Percentiles rank a stretch among this genome's conserved stretches.
These are phyloP conservation scores for Staphylotrichum tortipilum DNA, from an alignment of 495 filamentous ascomycete genomes.

Conservation along the genomic window DNA sequence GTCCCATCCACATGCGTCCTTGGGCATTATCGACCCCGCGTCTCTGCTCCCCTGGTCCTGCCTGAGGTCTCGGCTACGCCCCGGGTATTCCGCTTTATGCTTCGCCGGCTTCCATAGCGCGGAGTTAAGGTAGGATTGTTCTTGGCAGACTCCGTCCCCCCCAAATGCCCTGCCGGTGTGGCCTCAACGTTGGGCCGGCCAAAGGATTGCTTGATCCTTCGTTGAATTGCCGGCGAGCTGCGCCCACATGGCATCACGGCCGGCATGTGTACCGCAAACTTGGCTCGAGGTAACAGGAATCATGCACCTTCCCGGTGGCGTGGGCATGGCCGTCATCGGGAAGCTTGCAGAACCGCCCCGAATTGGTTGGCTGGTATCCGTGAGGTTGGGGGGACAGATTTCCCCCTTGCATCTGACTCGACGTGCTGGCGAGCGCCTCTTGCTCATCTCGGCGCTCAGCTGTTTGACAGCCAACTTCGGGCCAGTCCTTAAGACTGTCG, in stretches of 20 bases:
- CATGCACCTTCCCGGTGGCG: not conserved
- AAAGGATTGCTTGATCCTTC: not conserved
- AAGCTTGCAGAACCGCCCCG: not conserved
- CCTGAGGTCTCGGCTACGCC: not conserved
- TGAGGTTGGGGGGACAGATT: not conserved
- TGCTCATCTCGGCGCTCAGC: too few species aligned
- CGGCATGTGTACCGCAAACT: not conserved
- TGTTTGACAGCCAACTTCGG: too few species aligned
- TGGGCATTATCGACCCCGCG: not conserved
- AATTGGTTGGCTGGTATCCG: not conserved
- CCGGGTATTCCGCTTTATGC: too few species aligned
- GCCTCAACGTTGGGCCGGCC: too few species aligned
- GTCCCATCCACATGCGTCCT: not conserved
- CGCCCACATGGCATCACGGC: not conserved
- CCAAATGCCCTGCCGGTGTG: too few species aligned
- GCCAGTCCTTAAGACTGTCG: too few species aligned
- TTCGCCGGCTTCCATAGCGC: too few species aligned
- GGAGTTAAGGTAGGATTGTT: not conserved
- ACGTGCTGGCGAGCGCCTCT: too few species aligned
- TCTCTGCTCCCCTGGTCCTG: conserved; percentile 5
- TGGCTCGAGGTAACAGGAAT: not conserved
- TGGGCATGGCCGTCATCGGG: not conserved
- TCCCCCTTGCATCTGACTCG: not conserved
- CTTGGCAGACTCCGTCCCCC: not conserved
- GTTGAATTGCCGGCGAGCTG: not conserved